Base-by-base conservation (phyloP, 106 monocot genomes). In the Vanilla planifolia region DNA sequence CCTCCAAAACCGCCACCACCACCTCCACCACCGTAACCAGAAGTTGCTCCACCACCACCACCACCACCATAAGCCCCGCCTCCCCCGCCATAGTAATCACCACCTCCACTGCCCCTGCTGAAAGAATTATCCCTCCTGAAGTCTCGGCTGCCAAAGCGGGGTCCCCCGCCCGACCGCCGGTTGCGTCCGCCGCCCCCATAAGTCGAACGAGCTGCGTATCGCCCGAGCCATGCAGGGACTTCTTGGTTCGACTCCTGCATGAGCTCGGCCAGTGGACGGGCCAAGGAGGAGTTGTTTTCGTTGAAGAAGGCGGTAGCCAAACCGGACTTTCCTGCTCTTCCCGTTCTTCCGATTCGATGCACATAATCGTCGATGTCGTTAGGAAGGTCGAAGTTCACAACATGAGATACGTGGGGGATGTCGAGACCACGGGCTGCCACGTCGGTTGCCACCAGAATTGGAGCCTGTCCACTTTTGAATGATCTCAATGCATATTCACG, bases 281-380 rank as follows among this genome's bases (percentile, higher is more conserved):
- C 79, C 69, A 85, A 8, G 2, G 65, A 66, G 10, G 51, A 27
- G 50, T 85, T 85, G 67, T 64, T 74, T 27, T 85, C 80, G 8
- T 80, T 85, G 71, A 85, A 85, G 59, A 85, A 85, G 44, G 85
- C 85, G 20, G 85, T 85, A 0, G 85, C 85, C 19, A 80, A 48
- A 29, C 85, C 85, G 2, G 64, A 39, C 47, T 85, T 85, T 15
- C 85, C 85, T 43, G 85, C 85, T 55, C 85, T 70, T 3, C 85
- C 85, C 13, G 85, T 85, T 42, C 85, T 73, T 50, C 85, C 85
- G 37, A 85, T 85, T 23, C 85, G 62, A 64, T 85, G 85, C 1
- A 85, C 85, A 26, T 85, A 85, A 17, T 85, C 85, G 48, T 85
- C 85, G 33, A 85, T 85, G 55, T 80, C 85, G 56, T 85, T 80